A percentile compares a stretch with the other conserved stretches of the same genome.
Conservation (phyloP, 1,284 basidiomycete genomes). For the Cutaneotrichosporon sp. region DNA sequence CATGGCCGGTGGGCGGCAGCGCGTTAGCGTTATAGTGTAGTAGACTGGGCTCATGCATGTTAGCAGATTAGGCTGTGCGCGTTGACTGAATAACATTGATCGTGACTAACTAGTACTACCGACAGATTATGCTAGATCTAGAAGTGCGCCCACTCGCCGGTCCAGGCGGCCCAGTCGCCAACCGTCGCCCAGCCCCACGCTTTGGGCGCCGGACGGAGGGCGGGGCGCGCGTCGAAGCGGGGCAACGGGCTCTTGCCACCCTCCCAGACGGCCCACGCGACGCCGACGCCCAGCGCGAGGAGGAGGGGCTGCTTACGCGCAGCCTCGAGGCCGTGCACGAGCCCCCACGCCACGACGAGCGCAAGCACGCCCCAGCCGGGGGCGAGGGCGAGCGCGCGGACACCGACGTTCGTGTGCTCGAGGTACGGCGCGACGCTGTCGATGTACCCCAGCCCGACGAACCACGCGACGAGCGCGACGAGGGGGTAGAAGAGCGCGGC, state of each 20-base stretch:
- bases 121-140: no score
- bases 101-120: neutral
- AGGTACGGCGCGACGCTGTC: neutral
- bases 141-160: neutral
- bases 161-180: neutral
- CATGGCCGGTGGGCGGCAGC: slow-evolving; percentile 7
- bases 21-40: slow-evolving; percentile 4
- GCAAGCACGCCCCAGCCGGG: neutral
- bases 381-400: neutral
- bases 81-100: no score
- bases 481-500: neutral
- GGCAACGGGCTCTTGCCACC: neutral
- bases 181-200: neutral
- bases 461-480: neutral
- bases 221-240: neutral
- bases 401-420: neutral
- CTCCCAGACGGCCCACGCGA: neutral
- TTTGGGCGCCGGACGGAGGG: neutral
- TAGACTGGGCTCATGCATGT: neutral
- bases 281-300: neutral
- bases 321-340: neutral
- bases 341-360: neutral
- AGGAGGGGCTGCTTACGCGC: neutral
- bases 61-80: neutral
- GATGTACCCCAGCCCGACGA: neutral